A percentile compares a stretch with the other conserved stretches of the same genome.
phyloP scores from a whole-genome alignment of 73 alveolate species.

The Diophrys sp. region DNA sequence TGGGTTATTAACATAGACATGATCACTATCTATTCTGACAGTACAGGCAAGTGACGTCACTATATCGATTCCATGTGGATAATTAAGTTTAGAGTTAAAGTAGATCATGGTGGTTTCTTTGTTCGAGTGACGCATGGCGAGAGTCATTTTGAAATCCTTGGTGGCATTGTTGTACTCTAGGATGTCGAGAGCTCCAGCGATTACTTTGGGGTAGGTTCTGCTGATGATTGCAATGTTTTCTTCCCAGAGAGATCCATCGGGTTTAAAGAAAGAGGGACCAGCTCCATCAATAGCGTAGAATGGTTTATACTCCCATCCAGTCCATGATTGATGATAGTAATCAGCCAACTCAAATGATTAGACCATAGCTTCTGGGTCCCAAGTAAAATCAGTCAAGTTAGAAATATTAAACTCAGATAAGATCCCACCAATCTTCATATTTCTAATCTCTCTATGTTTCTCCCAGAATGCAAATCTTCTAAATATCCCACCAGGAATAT shows the following conservation, averaged over 20 bases:
- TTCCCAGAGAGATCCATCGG: neutral
- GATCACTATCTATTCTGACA: too few species aligned
- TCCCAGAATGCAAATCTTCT: neutral
- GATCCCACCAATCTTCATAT: neutral
- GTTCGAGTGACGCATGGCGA: too few species aligned
- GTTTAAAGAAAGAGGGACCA: neutral
- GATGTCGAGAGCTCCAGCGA: neutral
- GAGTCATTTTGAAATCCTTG: neutral
- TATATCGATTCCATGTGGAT: too few species aligned
- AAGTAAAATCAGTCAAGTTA: neutral
- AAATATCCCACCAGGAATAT: neutral
- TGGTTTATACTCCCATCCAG: slow-evolving; percentile 4
- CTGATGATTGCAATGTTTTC: neutral
- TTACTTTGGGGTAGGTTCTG: neutral
- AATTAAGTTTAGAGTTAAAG: too few species aligned
- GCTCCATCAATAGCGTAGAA: slow-evolving; percentile 5
- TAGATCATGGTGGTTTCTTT: too few species aligned
- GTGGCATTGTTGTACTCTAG: neutral
- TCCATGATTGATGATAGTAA: neutral
- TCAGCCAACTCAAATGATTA: neutral
- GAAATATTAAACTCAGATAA: neutral
- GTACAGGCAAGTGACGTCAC: too few species aligned
- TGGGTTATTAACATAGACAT: too few species aligned
- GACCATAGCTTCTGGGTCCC: neutral
- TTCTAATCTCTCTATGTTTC: neutral